These are phyloP conservation scores for Ascocoryne sarcoides DNA, from an alignment of 2,329 filamentous ascomycete species.

Conservation along the genomic window DNA sequence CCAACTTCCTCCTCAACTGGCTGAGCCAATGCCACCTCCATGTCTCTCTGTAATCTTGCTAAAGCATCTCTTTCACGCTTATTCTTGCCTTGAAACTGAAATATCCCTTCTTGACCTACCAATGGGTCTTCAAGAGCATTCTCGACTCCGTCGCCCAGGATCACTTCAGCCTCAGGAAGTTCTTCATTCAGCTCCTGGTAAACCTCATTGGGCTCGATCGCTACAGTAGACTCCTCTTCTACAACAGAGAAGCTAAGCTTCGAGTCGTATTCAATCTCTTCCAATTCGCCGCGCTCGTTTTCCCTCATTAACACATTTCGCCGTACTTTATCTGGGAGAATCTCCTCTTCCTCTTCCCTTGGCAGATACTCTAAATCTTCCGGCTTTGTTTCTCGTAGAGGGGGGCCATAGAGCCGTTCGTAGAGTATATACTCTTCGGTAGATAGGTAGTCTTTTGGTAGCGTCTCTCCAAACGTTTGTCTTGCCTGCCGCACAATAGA, in stretches of 20 bases:
- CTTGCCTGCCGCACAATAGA: conserved; percentile 60
- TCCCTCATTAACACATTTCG: conserved; percentile 44
- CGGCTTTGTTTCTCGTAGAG: conserved; percentile 50
- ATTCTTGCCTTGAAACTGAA: conserved; percentile 22
- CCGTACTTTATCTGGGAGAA: conserved; percentile 36
- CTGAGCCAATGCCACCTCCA: conserved; percentile 22
- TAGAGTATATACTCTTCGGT: conserved; percentile 67
- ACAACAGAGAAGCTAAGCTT: conserved; percentile 23
- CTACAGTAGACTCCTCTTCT: conserved; percentile 17
- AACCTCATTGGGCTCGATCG: neutral
- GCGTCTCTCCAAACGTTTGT: conserved; percentile 65
- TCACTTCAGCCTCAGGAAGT: neutral
- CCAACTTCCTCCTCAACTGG: conserved; percentile 22
- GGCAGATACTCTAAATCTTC: conserved; percentile 44
- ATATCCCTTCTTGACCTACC: conserved; percentile 1
- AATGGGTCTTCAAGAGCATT: neutral
- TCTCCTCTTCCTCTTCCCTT: conserved; percentile 30
- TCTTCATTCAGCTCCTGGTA: neutral
- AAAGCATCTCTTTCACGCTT: conserved; percentile 28
- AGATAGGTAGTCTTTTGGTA: conserved; percentile 64
- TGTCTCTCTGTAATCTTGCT: conserved; percentile 24
- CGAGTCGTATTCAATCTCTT: conserved; percentile 45
- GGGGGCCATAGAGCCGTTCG: conserved; percentile 71
- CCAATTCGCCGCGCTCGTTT: conserved; percentile 46
- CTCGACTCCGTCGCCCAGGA: neutral